phyloP scores from a whole-genome alignment of 345 rosid species.

The Dovyalis caffra region DNA sequence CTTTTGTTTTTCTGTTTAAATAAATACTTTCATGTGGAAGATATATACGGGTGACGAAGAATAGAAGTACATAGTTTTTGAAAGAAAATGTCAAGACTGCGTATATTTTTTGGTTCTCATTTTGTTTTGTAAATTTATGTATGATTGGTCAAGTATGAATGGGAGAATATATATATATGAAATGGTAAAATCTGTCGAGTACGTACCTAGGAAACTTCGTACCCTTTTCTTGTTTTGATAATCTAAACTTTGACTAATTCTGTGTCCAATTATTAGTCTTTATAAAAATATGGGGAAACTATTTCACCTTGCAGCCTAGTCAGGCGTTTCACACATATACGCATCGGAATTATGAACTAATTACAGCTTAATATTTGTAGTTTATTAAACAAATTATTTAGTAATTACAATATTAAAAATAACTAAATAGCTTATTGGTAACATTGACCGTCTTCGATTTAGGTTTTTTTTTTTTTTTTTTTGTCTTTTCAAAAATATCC shows the following conservation, averaged over 20 bases:
- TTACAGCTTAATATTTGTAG: too few relatives aligned
- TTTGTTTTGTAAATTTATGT: not conserved
- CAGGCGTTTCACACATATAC: too few relatives aligned
- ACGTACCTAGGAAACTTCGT: not conserved
- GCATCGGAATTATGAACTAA: too few relatives aligned
- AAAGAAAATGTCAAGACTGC: not conserved
- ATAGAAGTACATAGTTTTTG: not conserved
- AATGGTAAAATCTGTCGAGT: not conserved
- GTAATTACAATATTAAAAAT: too few relatives aligned
- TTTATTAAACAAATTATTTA: too few relatives aligned
- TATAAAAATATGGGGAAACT: too few relatives aligned
- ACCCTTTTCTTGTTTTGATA: not conserved
- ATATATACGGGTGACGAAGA: not conserved
- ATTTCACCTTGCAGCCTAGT: too few relatives aligned
- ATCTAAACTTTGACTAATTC: not conserved
- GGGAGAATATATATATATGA: not conserved
- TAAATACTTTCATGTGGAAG: too few relatives aligned
- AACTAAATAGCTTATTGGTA: too few relatives aligned
- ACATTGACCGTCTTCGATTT: too few relatives aligned
- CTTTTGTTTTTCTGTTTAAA: not conserved
- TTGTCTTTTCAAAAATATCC: too few relatives aligned
- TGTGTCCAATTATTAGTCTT: not conserved
- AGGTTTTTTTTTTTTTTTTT: too few relatives aligned
- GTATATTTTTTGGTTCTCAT: not conserved
- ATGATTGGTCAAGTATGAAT: not conserved